A percentile compares a stretch with the other conserved stretches of the same genome.
Evolutionary conservation across 208 protist genomes (phyloP).

Genomic region (Paratrypanosoma confusum): DNA sequence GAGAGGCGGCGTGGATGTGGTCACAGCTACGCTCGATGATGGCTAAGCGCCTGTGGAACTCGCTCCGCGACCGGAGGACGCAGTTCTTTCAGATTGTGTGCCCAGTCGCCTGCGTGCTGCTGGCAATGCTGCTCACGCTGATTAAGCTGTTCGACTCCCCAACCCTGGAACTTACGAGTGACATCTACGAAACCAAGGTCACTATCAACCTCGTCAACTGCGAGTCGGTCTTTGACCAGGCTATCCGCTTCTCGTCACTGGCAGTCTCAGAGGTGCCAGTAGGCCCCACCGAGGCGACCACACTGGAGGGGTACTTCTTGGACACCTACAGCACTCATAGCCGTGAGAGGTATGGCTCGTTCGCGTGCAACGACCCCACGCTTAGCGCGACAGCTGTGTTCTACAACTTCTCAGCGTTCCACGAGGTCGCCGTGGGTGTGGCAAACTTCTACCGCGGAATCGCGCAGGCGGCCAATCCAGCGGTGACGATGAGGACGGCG

Average conservation of each 20-base stretch:
- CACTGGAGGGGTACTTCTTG: constrained; percentile 18
- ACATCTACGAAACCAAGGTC: neutral
- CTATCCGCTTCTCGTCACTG: constrained; percentile 6
- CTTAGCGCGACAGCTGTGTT: constrained; percentile 6
- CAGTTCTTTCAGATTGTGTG: constrained; percentile 55
- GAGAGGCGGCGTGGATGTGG: constrained; percentile 8
- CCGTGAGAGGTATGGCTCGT: constrained; percentile 11
- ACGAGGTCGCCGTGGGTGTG: constrained; percentile 18
- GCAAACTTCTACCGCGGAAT: constrained; percentile 17
- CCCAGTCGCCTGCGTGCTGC: constrained; percentile 45
- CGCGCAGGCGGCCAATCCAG: constrained; percentile 5
- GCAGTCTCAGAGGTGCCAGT: constrained; percentile 5
- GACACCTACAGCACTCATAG: constrained; percentile 25
- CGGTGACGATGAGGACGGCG: neutral
- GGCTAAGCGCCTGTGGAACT: constrained; percentile 44
- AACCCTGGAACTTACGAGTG: constrained; percentile 11
- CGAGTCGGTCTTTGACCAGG: constrained; percentile 9
- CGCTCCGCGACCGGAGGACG: constrained; percentile 45
- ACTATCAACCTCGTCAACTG: constrained; percentile 19
- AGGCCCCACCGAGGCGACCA: too few relatives aligned
- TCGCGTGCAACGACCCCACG: constrained; percentile 18
- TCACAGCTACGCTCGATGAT: constrained; percentile 38
- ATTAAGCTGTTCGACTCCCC: constrained; percentile 9
- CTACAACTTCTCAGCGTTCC: constrained; percentile 20
- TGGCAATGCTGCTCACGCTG: constrained; percentile 49